These are phyloP conservation scores for Micromonas pusilla DNA, from an alignment of 139 green algal species.

Conservation along the genomic window DNA sequence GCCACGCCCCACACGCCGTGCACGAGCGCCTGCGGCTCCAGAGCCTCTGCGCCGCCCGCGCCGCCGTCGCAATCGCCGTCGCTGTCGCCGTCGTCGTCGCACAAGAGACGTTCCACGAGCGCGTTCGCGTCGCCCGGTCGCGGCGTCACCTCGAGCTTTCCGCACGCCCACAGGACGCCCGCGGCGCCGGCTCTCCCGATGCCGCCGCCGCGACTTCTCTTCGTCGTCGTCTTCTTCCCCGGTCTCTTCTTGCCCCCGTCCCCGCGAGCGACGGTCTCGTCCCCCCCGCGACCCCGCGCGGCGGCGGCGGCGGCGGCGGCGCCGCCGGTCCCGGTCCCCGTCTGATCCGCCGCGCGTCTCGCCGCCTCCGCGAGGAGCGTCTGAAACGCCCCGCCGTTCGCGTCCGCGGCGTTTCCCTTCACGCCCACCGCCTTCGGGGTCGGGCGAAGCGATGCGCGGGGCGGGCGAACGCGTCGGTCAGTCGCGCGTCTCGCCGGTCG, in stretches of 20 bases:
- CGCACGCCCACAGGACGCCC: constrained; percentile 16
- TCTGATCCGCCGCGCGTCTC: background rate
- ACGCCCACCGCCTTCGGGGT: constrained; percentile 12
- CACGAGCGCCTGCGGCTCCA: constrained; percentile 11
- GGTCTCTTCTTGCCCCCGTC: no score
- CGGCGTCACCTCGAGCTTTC: background rate
- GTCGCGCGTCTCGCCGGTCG: no score
- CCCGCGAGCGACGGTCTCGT: no score
- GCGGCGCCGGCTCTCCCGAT: background rate
- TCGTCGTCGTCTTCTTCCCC: constrained; percentile 3
- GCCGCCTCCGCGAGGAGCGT: background rate
- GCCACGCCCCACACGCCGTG: constrained; percentile 9
- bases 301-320: no score
- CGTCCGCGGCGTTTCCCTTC: background rate
- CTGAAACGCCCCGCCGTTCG: background rate
- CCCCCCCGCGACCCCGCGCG: no score
- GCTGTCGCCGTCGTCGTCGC: background rate
- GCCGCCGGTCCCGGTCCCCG: background rate
- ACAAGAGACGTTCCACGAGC: background rate
- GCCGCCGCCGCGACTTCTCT: background rate
- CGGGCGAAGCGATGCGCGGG: no score
- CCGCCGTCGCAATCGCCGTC: background rate
- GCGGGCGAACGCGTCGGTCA: no score
- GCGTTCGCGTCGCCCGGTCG: background rate
- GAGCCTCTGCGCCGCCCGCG: background rate